Base-by-base conservation (phyloP, 2,329 filamentous ascomycete genomes). In the Ophiosphaerella narmari region DNA sequence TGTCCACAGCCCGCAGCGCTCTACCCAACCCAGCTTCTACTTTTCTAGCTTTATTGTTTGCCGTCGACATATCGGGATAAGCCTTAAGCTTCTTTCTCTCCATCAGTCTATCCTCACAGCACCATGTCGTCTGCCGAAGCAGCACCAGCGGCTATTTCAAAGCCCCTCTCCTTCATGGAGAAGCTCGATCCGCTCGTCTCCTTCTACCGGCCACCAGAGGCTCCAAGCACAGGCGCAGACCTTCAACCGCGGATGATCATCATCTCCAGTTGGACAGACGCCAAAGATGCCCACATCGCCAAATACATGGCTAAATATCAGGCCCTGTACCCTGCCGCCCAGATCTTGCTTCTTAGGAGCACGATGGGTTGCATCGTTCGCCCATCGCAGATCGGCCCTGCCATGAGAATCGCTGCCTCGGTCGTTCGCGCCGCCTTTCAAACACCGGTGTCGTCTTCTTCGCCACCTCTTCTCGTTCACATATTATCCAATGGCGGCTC, bases 321-420 rank as follows among this genome's bases (percentile, higher is more conserved):
- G 43, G 26, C 43, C 34, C 34, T 52, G 14, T 52, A 47, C 43
- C 48, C 48, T 43, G 39, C 38, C 43, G 43, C 43, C 39, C 43
- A 46, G 36, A 47, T 52, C 33, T 39, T 52, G 33, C 43, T 52
- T 39, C 39, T 47, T 5, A 43, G 39, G 35, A 47, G 48, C 48
- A 52, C 48, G 16, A 52, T 52, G 48, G 16, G 35, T 26, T 52
- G 43, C 48, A 52, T 52, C 14, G 9, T 52, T 52, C 48, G 29
- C 24, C 48, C 48, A 21, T 52, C 48, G 24, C 43, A 47, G 18
- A 52, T 52, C 39, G 48, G 43, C 41, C 43, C 48, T 43, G 38
- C 43, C 48, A 52, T 52, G 48, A 47, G 31, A 43, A 39, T 40
- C 18, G 48, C 43, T 18, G 43, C 43, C 42, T 43, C 48, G 9